A percentile compares a stretch with the other conserved stretches of the same genome.
These are phyloP conservation scores for Gossypium sturtianum DNA, from an alignment of 345 rosid genomes.

Conservation along the genomic window DNA sequence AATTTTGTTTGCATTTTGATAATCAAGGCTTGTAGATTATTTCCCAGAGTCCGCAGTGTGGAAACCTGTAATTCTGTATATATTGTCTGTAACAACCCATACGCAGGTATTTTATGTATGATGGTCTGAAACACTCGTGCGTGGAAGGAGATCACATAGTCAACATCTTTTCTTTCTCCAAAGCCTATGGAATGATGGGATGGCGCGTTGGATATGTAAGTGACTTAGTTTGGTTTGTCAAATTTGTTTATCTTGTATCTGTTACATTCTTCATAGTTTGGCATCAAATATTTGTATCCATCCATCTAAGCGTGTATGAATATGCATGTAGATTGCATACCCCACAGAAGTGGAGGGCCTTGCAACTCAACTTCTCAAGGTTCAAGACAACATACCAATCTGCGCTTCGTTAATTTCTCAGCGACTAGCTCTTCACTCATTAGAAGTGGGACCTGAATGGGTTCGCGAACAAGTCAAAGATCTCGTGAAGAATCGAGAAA, in stretches of 20 bases:
- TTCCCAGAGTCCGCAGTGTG: too few relatives aligned
- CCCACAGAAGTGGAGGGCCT: conserved; percentile 75
- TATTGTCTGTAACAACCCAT: not conserved
- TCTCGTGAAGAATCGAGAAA: conserved; percentile 73
- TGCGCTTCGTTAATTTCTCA: conserved; percentile 85
- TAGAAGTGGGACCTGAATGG: conserved; percentile 81
- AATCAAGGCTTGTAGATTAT: not conserved
- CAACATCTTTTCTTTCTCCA: conserved; percentile 94
- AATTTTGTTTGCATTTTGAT: not conserved
- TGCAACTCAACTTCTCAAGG: conserved; percentile 61
- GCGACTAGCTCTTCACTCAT: conserved; percentile 67
- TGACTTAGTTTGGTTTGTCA: not conserved
- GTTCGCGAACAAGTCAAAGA: conserved; percentile 56
- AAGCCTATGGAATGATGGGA: conserved; percentile 99
- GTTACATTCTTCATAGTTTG: not conserved
- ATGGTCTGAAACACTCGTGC: conserved; percentile 79
- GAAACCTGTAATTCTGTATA: conserved; percentile 3
- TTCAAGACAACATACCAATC: conserved; percentile 94
- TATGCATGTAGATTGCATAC: conserved; percentile 68
- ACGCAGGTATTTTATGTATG: conserved; percentile 95
- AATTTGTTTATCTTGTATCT: not conserved
- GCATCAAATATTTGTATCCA: not conserved
- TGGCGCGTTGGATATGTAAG: conserved; percentile 99
- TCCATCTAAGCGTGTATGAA: not conserved
- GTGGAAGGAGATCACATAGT: conserved; percentile 87